phyloP scores from a whole-genome alignment of 768 basidiomycete species.

The Boletales sp. region DNA sequence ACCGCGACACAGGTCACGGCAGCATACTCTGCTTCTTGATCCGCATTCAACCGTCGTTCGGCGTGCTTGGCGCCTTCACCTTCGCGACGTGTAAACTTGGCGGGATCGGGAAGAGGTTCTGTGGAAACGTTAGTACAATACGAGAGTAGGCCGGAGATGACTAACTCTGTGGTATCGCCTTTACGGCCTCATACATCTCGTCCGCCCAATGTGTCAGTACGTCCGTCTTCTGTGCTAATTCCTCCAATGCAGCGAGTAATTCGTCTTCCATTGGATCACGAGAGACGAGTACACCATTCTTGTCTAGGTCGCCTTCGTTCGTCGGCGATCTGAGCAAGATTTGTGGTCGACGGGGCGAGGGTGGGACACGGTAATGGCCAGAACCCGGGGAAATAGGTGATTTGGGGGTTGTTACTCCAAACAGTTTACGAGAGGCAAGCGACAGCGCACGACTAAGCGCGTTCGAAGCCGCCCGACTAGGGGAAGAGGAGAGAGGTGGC shows the following conservation, averaged over 20 bases:
- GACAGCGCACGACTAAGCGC: conserved; percentile 78
- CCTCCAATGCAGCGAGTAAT: conserved; percentile 77
- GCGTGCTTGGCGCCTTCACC: conserved; percentile 74
- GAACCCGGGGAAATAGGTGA: conserved; percentile 35
- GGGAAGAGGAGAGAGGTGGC: conserved; percentile 64
- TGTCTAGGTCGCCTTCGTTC: conserved; percentile 37
- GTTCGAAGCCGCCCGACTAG: conserved; percentile 64
- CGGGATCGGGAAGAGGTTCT: conserved; percentile 82
- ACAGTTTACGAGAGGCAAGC: conserved; percentile 78
- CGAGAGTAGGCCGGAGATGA: conserved; percentile 10
- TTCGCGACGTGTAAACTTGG: conserved; percentile 66
- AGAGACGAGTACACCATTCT: conserved; percentile 20
- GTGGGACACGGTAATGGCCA: conserved; percentile 40
- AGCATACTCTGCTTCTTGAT: conserved; percentile 76
- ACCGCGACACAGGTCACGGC: conserved; percentile 85
- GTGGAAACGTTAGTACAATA: conserved; percentile 5
- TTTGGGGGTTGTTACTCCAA: conserved; percentile 49
- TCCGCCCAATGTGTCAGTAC: conserved; percentile 94
- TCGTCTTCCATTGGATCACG: conserved; percentile 78
- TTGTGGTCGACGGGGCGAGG: conserved; percentile 56
- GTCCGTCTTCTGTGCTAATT: conserved; percentile 93
- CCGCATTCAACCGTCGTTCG: conserved; percentile 62
- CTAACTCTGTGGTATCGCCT: conserved; percentile 80
- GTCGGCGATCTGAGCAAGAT: conserved; percentile 41
- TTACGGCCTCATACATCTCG: conserved; percentile 87